A percentile compares a stretch with the other conserved stretches of the same genome.
Conservation (phyloP, 2,329 filamentous ascomycete species). For the Hypoxylon sp. region DNA sequence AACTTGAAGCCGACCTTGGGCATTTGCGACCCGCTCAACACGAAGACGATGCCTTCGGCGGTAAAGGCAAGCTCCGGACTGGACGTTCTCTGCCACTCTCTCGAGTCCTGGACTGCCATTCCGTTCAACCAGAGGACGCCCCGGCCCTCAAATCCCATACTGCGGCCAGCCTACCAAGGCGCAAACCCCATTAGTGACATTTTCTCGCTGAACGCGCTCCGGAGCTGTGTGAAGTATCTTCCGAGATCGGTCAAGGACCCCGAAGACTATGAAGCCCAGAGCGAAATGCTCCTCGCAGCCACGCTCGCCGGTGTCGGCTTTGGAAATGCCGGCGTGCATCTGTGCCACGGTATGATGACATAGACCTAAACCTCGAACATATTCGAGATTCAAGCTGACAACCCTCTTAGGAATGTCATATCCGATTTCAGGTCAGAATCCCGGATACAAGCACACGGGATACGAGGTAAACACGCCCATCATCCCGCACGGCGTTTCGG, state of each 20-base stretch:
- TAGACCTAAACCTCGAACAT: neutral
- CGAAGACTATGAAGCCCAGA: constrained; percentile 91
- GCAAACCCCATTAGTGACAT: constrained; percentile 98
- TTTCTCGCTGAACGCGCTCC: constrained; percentile 87
- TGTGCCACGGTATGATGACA: constrained; percentile 62
- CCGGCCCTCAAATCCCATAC: constrained; percentile 85
- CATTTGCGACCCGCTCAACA: constrained; percentile 87
- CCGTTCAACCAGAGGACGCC: constrained; percentile 88
- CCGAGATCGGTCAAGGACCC: constrained; percentile 87
- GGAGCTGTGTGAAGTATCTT: constrained; percentile 87
- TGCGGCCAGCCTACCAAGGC: constrained; percentile 93
- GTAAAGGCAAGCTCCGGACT: constrained; percentile 92
- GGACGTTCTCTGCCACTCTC: constrained; percentile 92
- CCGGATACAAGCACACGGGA: constrained; percentile 86
- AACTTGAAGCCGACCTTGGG: constrained; percentile 95
- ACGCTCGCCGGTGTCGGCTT: constrained; percentile 96
- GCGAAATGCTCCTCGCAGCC: constrained; percentile 92
- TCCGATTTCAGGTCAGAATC: constrained; percentile 94
- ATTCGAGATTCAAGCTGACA: neutral
- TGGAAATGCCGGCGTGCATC: constrained; percentile 95
- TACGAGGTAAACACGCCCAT: constrained; percentile 80
- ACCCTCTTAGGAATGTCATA: constrained; percentile 83
- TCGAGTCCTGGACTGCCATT: constrained; percentile 98
- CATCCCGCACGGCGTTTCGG: constrained; percentile 95
- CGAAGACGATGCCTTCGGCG: constrained; percentile 91